These are phyloP conservation scores for Fusarium sp. DNA, from an alignment of 2,329 filamentous ascomycete species.

Conservation along the genomic window DNA sequence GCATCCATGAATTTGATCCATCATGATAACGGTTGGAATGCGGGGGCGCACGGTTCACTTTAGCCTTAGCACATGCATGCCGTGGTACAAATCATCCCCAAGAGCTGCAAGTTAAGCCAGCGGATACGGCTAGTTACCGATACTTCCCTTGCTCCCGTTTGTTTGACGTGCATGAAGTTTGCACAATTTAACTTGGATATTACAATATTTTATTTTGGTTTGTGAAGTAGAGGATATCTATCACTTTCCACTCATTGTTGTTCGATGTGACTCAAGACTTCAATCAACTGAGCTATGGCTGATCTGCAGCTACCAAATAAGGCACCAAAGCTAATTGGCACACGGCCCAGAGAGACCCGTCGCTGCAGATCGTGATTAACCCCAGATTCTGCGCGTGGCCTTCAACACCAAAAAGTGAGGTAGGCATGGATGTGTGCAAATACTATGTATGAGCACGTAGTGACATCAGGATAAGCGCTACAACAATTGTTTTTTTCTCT, in stretches of 20 bases:
- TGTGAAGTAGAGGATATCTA: not conserved
- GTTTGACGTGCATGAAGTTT: conserved; percentile 8
- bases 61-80: not conserved
- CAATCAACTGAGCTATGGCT: conserved; percentile 1
- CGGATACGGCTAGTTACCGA: conserved; percentile 14
- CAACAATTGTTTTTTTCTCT: not conserved
- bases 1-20: conserved; percentile 2
- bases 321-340: conserved; percentile 34
- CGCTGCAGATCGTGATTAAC: conserved; percentile 36
- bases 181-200: not conserved
- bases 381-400: conserved; percentile 13
- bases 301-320: conserved; percentile 30
- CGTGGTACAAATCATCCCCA: not conserved
- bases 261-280: not conserved
- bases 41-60: conserved; percentile 41
- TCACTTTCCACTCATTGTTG: not conserved
- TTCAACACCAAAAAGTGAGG: conserved; percentile 17
- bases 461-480: not conserved
- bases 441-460: not conserved
- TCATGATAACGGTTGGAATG: conserved; percentile 37
- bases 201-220: no score
- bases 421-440: not conserved
- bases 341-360: conserved; percentile 7
- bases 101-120: not conserved
- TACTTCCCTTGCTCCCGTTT: conserved; percentile 6